Evolutionary conservation across 2,329 filamentous ascomycete species (phyloP).

Genomic region (Ophiocordyceps camponoti-floridani): DNA sequence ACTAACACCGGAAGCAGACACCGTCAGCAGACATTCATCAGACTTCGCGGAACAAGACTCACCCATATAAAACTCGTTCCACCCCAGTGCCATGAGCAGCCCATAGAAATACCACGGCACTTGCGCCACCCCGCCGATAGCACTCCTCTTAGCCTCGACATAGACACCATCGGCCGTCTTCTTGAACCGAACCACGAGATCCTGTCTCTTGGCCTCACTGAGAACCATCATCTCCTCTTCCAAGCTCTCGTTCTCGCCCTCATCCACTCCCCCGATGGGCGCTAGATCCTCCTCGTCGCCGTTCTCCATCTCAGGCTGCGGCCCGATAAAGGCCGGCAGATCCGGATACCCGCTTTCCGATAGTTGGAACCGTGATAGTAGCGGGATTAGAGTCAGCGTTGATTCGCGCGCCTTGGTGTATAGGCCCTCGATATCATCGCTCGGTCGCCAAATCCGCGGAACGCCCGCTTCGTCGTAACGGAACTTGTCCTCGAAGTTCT

Average conservation of each 20-base stretch:
- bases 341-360: conserved; percentile 59
- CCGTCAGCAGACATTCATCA: no score
- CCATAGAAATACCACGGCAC: conserved; percentile 92
- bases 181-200: conserved; percentile 89
- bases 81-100: conserved; percentile 76
- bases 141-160: conserved; percentile 91
- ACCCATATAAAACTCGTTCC: conserved; percentile 96
- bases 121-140: conserved; percentile 87
- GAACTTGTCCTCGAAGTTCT: conserved; percentile 99
- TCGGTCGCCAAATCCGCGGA: conserved; percentile 89
- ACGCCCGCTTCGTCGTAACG: conserved; percentile 91
- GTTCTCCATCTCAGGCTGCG: conserved; percentile 53
- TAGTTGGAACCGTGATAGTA: conserved; percentile 71
- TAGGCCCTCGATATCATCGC: conserved; percentile 89
- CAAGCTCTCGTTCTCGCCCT: conserved; percentile 82
- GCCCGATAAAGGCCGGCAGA: conserved; percentile 69
- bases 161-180: conserved; percentile 97
- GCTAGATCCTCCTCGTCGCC: conserved; percentile 80
- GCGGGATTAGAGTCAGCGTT: conserved; percentile 75
- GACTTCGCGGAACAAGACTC: no score
- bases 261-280: conserved; percentile 85
- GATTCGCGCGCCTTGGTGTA: conserved; percentile 88
- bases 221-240: conserved; percentile 97
- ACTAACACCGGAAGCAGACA: conserved; percentile 32
- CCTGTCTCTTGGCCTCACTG: conserved; percentile 74